Conservation (phyloP, 129 eudicot genomes). For the Flaveria trinervia region DNA sequence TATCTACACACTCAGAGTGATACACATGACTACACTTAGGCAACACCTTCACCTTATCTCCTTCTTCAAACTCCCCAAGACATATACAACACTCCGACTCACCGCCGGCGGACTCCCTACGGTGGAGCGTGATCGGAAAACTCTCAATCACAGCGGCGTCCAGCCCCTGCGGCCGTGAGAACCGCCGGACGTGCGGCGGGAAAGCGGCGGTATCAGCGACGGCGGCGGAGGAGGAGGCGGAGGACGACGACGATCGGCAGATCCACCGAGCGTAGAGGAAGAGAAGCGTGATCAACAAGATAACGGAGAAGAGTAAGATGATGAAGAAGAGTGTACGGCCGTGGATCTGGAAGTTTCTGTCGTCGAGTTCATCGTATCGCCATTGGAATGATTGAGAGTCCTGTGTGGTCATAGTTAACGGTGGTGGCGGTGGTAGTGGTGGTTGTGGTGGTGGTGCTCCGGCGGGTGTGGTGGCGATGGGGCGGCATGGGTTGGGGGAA, state of each 20-base stretch:
- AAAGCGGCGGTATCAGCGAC: conserved; percentile 33
- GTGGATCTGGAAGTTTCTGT: conserved; percentile 70
- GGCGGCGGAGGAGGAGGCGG: conserved; percentile 38
- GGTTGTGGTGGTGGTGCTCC: conserved; percentile 3
- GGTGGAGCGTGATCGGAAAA: conserved; percentile 57
- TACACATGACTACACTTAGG: conserved; percentile 65
- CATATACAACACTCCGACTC: conserved; percentile 82
- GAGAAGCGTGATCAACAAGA: conserved; percentile 49
- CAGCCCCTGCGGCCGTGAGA: conserved; percentile 43
- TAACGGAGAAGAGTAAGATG: conserved; percentile 60
- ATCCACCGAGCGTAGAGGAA: conserved; percentile 84
- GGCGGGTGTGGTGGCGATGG: not conserved
- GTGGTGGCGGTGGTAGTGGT: not conserved
- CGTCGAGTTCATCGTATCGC: conserved; percentile 84
- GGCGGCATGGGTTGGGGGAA: conserved; percentile 30
- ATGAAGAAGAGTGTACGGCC: conserved; percentile 78
- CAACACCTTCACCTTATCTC: conserved; percentile 75
- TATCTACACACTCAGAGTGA: conserved; percentile 85
- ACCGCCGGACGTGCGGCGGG: conserved; percentile 27
- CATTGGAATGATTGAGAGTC: conserved; percentile 50
- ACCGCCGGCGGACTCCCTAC: not conserved
- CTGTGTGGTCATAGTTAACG: conserved; percentile 33
- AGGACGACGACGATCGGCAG: conserved; percentile 46
- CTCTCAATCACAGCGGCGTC: conserved; percentile 45
- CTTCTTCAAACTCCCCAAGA: conserved; percentile 66